phyloP scores from a whole-genome alignment of 2,329 filamentous ascomycete genomes.

The Coniella lustricola region DNA sequence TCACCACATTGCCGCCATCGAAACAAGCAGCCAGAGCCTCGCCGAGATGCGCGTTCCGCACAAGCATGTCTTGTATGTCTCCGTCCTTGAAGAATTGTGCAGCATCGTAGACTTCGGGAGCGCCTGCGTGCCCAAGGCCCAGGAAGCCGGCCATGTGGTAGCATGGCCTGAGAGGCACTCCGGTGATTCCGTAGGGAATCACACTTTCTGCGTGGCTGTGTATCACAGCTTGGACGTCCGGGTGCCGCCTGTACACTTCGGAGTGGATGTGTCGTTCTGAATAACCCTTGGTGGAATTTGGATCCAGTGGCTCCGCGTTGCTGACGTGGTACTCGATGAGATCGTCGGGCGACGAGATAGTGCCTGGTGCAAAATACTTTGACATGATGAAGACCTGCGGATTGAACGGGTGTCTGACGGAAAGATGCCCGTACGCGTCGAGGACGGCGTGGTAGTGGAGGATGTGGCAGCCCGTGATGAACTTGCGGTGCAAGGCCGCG shows the following conservation, averaged over 20 bases:
- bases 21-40: slow-evolving; percentile 28
- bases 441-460: slow-evolving; percentile 42
- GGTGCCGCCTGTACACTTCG: slow-evolving; percentile 36
- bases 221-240: slow-evolving; percentile 31
- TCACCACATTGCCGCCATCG: slow-evolving; percentile 25
- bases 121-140: slow-evolving; percentile 23
- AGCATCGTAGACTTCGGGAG: slow-evolving; percentile 26
- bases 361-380: slow-evolving; percentile 37
- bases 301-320: slow-evolving; percentile 34
- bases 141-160: slow-evolving; percentile 39
- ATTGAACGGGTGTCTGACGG: slow-evolving; percentile 41
- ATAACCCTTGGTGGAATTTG: slow-evolving; percentile 31
- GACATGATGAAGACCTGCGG: slow-evolving; percentile 41
- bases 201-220: slow-evolving; percentile 38
- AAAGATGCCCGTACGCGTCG: slow-evolving; percentile 49
- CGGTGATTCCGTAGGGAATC: slow-evolving; percentile 34
- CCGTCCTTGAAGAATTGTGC: slow-evolving; percentile 19
- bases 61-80: slow-evolving; percentile 30
- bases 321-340: slow-evolving; percentile 39
- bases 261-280: slow-evolving; percentile 39
- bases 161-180: slow-evolving; percentile 31
- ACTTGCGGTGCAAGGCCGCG: slow-evolving; percentile 10
- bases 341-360: slow-evolving; percentile 35
- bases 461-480: slow-evolving; percentile 43
- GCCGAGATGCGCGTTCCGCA: slow-evolving; percentile 28